Evolutionary conservation across 2,329 filamentous ascomycete species (phyloP).

Genomic region (Chaetomiaceae sp.): DNA sequence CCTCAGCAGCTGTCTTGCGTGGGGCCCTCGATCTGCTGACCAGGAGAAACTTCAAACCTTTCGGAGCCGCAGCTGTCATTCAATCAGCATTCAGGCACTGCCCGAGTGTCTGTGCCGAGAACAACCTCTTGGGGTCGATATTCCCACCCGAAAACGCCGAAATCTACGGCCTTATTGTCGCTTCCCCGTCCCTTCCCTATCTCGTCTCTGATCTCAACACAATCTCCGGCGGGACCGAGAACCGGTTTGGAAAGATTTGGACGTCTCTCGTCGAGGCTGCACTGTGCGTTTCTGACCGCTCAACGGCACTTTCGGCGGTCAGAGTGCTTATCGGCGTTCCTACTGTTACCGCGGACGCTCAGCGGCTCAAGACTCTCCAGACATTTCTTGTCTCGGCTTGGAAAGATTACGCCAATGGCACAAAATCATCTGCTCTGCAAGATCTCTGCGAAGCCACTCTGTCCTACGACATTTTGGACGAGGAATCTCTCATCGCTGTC

Average conservation of each 20-base stretch:
- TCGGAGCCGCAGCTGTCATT: conserved; percentile 47
- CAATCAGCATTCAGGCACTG: conserved; percentile 37
- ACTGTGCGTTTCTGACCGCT: conserved; percentile 31
- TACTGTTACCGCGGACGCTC: conserved; percentile 36
- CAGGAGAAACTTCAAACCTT: conserved; percentile 52
- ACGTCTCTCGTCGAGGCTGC: conserved; percentile 39
- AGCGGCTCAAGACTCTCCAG: conserved; percentile 41
- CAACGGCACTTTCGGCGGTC: conserved; percentile 29
- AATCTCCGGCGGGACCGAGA: conserved; percentile 40
- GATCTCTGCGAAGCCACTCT: conserved; percentile 47
- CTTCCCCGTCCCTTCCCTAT: conserved; percentile 63
- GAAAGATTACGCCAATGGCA: conserved; percentile 35
- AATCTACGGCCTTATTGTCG: conserved; percentile 54
- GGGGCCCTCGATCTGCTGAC: conserved; percentile 40
- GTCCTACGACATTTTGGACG: conserved; percentile 37
- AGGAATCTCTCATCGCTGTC: conserved; percentile 31
- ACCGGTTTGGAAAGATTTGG: conserved; percentile 42
- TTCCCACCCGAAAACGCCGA: conserved; percentile 49
- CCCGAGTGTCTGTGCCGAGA: conserved; percentile 35
- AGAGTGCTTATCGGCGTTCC: conserved; percentile 46
- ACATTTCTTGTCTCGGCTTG: conserved; percentile 40
- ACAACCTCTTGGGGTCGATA: conserved; percentile 37
- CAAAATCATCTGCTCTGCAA: conserved; percentile 31
- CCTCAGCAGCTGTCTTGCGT: conserved; percentile 34
- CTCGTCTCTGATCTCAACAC: conserved; percentile 62